Conservation (phyloP, 2,329 filamentous ascomycete genomes). For the Penicillium aurantiogriseum region DNA sequence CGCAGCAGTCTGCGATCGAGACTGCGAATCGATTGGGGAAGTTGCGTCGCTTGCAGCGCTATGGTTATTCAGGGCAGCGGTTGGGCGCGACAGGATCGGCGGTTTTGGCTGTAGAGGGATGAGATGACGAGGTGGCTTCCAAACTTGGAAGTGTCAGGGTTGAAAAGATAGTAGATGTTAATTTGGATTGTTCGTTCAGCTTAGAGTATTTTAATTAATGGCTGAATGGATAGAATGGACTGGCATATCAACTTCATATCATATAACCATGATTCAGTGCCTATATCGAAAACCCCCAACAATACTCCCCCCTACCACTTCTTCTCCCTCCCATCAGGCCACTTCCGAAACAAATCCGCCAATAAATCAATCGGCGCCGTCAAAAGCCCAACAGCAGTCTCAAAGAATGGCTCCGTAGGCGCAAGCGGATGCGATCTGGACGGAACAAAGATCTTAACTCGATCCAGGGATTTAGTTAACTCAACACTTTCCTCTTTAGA, state of each 20-base stretch:
- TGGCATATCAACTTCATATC: too few relatives aligned
- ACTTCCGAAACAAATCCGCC: slow-evolving; percentile 56
- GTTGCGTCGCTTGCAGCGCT: slow-evolving; percentile 16
- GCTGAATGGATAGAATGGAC: neutral
- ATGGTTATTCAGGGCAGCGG: slow-evolving; percentile 9
- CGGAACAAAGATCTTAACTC: slow-evolving; percentile 56
- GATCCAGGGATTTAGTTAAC: slow-evolving; percentile 46
- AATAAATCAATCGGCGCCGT: slow-evolving; percentile 58
- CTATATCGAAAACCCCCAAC: too few relatives aligned
- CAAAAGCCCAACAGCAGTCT: slow-evolving; percentile 55
- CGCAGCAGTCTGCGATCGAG: neutral
- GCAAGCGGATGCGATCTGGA: slow-evolving; percentile 52
- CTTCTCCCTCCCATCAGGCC: slow-evolving; percentile 38
- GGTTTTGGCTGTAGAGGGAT: slow-evolving; percentile 14
- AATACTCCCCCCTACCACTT: neutral
- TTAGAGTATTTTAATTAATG: neutral
- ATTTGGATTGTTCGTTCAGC: neutral
- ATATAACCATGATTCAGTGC: too few relatives aligned
- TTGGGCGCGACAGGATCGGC: slow-evolving; percentile 8
- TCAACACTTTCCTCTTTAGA: slow-evolving; percentile 34
- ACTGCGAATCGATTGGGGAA: slow-evolving; percentile 8
- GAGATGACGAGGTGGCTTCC: neutral
- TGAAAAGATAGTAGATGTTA: neutral
- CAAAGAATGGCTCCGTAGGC: slow-evolving; percentile 56
- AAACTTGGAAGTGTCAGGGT: neutral